Percentiles rank a stretch among this genome's conserved stretches.
Conservation (phyloP, 768 basidiomycete genomes). For the Suillus plorans region DNA sequence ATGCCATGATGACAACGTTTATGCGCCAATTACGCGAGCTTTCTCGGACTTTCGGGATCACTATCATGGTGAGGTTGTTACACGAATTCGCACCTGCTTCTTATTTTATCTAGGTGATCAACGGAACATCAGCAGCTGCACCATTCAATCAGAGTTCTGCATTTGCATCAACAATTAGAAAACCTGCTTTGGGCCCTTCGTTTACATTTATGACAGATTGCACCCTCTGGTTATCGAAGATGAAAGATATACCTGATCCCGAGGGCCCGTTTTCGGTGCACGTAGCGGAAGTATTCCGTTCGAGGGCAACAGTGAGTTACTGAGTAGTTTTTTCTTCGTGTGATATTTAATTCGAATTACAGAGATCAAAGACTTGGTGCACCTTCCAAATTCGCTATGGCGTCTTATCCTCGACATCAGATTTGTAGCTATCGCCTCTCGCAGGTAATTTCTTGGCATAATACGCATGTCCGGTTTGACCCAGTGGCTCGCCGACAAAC, state of each 20-base stretch:
- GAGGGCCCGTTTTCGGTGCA: slow-evolving; percentile 27
- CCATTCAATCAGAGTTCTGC: slow-evolving; percentile 34
- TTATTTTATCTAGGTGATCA: slow-evolving; percentile 50
- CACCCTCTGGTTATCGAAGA: slow-evolving; percentile 64
- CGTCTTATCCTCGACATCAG: slow-evolving; percentile 16
- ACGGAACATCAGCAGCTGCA: slow-evolving; percentile 44
- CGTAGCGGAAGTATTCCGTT: slow-evolving; percentile 42
- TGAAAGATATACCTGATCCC: slow-evolving; percentile 9
- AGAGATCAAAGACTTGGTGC: slow-evolving; percentile 42
- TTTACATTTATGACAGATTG: slow-evolving; percentile 73
- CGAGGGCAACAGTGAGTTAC: slow-evolving; percentile 39
- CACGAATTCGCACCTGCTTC: neutral
- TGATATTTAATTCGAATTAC: slow-evolving; percentile 5
- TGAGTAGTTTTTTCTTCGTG: slow-evolving; percentile 15
- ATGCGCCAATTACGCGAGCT: slow-evolving; percentile 62
- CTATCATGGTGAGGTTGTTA: slow-evolving; percentile 51
- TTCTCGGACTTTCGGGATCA: slow-evolving; percentile 42
- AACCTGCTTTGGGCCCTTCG: slow-evolving; percentile 75
- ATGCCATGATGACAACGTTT: slow-evolving; percentile 69
- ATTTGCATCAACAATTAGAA: slow-evolving; percentile 42
- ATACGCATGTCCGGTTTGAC: neutral
- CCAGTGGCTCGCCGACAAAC: neutral
- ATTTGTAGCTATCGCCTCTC: neutral
- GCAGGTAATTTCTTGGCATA: neutral
- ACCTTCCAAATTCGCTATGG: slow-evolving; percentile 39